Conservation (phyloP, 441 rosid species). For the Pelargonium myrrhifolium region DNA sequence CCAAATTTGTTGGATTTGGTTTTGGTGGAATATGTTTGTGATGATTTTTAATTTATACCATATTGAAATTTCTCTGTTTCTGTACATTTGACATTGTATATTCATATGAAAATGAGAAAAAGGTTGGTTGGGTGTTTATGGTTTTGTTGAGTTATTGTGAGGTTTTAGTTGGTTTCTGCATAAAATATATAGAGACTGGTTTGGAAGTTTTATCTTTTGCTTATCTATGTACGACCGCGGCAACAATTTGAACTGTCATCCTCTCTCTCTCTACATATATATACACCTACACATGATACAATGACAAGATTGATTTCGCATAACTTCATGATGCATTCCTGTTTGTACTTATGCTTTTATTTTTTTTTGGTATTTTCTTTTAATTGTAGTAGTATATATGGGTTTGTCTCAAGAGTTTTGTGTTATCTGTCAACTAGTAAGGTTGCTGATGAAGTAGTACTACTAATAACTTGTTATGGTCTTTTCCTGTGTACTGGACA, state of each 20-base stretch:
- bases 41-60: not conserved
- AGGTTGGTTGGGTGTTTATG: not conserved
- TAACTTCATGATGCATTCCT: no score
- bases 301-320: no score
- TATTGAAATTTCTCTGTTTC: not conserved
- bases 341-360: no score
- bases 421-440: constrained; percentile 7
- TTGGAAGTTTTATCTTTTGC: no score
- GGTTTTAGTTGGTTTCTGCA: not conserved
- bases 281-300: no score
- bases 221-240: no score
- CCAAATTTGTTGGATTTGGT: not conserved
- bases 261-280: no score
- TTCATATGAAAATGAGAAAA: not conserved
- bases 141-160: not conserved
- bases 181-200: no score
- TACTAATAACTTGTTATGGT: constrained; percentile 13
- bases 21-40: not conserved
- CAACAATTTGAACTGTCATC: no score
- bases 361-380: no score
- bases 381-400: no score
- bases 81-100: not conserved
- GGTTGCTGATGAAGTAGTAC: constrained; percentile 5
- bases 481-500: constrained; percentile 28
- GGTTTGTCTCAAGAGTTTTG: not conserved